Percentiles rank a stretch among this genome's conserved stretches.
Evolutionary conservation across 2,329 filamentous ascomycete species (phyloP).

Genomic region (Xylariaceae sp.): DNA sequence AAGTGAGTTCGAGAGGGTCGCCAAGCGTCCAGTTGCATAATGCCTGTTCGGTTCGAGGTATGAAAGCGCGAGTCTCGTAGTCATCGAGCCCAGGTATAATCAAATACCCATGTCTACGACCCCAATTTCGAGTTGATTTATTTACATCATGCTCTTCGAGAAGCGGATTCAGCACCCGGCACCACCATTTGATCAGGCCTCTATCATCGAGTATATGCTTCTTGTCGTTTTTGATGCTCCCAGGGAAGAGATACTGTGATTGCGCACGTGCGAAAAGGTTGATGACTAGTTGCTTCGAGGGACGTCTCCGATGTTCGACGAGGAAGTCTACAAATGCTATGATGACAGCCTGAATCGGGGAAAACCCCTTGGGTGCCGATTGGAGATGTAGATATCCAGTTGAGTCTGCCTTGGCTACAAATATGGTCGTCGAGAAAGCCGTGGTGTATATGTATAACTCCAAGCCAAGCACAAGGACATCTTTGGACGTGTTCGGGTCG

Average conservation of each 20-base stretch:
- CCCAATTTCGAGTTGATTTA: slow-evolving; percentile 48
- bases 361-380: slow-evolving; percentile 66
- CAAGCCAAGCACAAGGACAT: slow-evolving; percentile 79
- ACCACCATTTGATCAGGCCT: slow-evolving; percentile 95
- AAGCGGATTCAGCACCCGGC: slow-evolving; percentile 80
- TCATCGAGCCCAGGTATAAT: slow-evolving; percentile 85
- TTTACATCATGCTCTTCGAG: slow-evolving; percentile 54
- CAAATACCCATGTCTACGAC: slow-evolving; percentile 74
- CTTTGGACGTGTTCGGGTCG: slow-evolving; percentile 37
- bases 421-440: slow-evolving; percentile 79
- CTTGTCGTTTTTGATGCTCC: slow-evolving; percentile 79
- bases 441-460: slow-evolving; percentile 90
- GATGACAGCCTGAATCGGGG: slow-evolving; percentile 76
- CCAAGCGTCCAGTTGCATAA: slow-evolving; percentile 72
- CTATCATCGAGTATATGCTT: slow-evolving; percentile 95
- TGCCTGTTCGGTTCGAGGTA: slow-evolving; percentile 62
- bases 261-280: slow-evolving; percentile 93
- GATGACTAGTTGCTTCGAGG: slow-evolving; percentile 72
- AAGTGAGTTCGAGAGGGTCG: slow-evolving; percentile 70
- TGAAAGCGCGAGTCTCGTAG: slow-evolving; percentile 79
- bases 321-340: slow-evolving; percentile 79
- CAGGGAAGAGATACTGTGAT: slow-evolving; percentile 92
- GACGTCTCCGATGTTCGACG: slow-evolving; percentile 68
- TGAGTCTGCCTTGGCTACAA: slow-evolving; percentile 96
- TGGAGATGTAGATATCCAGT: slow-evolving; percentile 82